phyloP scores from a whole-genome alignment of 2,329 filamentous ascomycete species.

The Hirsutella rhossiliensis region DNA sequence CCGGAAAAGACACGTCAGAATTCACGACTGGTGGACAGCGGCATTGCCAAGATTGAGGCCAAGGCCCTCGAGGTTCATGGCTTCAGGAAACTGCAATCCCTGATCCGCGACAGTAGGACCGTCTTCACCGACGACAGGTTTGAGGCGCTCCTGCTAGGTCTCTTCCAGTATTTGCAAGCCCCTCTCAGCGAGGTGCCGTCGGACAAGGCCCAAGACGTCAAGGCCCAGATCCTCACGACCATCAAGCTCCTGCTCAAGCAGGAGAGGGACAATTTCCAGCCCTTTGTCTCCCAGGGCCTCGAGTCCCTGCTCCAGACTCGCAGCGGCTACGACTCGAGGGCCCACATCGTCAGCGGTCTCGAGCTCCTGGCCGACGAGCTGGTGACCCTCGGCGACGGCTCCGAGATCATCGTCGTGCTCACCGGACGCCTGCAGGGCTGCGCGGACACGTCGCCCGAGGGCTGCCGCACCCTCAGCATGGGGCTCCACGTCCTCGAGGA shows the following conservation, averaged over 20 bases:
- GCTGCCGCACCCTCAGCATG: constrained; percentile 45
- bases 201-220: constrained; percentile 59
- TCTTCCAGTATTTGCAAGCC: constrained; percentile 62
- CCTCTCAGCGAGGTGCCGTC: constrained; percentile 39
- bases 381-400: constrained; percentile 49
- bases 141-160: constrained; percentile 50
- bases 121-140: constrained; percentile 57
- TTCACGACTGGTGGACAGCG: constrained; percentile 56
- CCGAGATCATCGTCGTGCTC: constrained; percentile 46
- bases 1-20: constrained; percentile 44
- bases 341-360: constrained; percentile 62
- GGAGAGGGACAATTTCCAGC: constrained; percentile 52
- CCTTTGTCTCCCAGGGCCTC: constrained; percentile 56
- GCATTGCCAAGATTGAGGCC: constrained; percentile 59
- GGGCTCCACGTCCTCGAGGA: constrained; percentile 51
- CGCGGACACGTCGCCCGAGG: constrained; percentile 29
- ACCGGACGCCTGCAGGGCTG: constrained; percentile 31
- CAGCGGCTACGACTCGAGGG: constrained; percentile 52
- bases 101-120: constrained; percentile 55
- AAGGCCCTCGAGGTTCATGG: constrained; percentile 69
- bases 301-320: constrained; percentile 55
- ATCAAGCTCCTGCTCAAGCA: constrained; percentile 61
- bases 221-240: constrained; percentile 62
- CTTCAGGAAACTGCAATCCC: constrained; percentile 65
- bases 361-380: constrained; percentile 65